These are phyloP conservation scores for Phytopythium kandeliae DNA, from an alignment of 352 stramenopile genomes.

Conservation along the genomic window DNA sequence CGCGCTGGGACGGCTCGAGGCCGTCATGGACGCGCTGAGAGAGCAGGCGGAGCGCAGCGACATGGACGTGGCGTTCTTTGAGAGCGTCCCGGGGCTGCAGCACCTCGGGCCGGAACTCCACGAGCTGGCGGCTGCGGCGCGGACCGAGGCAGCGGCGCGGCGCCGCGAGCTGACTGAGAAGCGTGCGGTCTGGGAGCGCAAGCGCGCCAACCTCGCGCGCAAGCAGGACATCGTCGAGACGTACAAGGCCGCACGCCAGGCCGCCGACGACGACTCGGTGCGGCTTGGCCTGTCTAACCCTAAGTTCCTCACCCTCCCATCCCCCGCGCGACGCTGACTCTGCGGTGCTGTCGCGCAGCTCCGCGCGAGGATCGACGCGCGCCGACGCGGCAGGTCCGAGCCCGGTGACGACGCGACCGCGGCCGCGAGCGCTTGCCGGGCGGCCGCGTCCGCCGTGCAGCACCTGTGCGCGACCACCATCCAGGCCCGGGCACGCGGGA, in stretches of 20 bases:
- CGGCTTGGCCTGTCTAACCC: not conserved
- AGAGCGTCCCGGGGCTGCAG: conserved; percentile 58
- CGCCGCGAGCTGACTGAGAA: conserved; percentile 48
- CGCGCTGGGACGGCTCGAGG: conserved; percentile 33
- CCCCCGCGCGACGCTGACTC: not conserved
- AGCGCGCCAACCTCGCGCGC: conserved; percentile 45
- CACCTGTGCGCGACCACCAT: conserved; percentile 75
- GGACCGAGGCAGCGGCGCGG: conserved; percentile 25
- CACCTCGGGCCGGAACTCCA: conserved; percentile 39
- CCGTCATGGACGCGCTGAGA: conserved; percentile 41
- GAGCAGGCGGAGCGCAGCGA: conserved; percentile 72
- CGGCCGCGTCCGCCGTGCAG: conserved; percentile 31
- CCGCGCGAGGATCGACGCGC: conserved; percentile 14
- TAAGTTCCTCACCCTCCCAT: too few species aligned
- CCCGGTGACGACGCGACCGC: too few species aligned
- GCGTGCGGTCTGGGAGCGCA: conserved; percentile 39
- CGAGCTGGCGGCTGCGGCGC: conserved; percentile 38
- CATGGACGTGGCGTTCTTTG: conserved; percentile 76
- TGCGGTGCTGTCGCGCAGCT: conserved; percentile 9
- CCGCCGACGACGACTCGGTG: conserved; percentile 29
- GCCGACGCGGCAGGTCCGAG: too few species aligned
- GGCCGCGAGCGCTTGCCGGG: conserved; percentile 11
- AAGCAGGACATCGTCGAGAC: conserved; percentile 67
- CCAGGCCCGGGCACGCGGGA: conserved; percentile 66
- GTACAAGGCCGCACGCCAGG: conserved; percentile 65